Base-by-base conservation (phyloP, 1,139 yeast genomes). In the Taphrina flavorubra region DNA sequence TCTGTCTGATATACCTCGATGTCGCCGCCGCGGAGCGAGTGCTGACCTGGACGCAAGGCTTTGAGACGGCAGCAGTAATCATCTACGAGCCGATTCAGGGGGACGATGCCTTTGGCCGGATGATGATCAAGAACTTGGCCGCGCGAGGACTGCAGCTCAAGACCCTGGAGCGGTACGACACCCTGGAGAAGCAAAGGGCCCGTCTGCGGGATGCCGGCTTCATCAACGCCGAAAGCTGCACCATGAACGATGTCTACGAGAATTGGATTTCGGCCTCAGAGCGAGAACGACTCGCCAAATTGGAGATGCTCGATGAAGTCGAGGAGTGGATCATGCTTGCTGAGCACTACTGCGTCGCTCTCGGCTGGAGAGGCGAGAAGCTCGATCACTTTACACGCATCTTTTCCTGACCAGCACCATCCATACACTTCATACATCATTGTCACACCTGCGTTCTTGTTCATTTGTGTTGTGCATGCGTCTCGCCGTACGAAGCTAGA, bases 251-350 rank as follows among this genome's bases (percentile, higher is more conserved):
- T 70, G 80, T 89, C 11, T 86, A 86, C 46, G 85, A 86, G 18
- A 80, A 82, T 63, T 87, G 92, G 88, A 77, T 88, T 0, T 72
- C 77, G 4, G 72, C 69, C 0, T 76, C 75, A 0, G 96, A 89
- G 62, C 77, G 80, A 62, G 74, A 74, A 18, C 78, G 68, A n/a
- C 25, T 65, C 18, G 14, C 85, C 68, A 76, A 79, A 40, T 80
- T 92, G 63, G 98, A 94, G 76, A 81, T 92, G 73, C 80, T 94
- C 51, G 99, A 94, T 78, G 99, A 94, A 77, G 79, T 91, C 14
- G 99, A 94, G 78, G 99, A 94, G 76, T 82, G 94, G 74, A 81
- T 82, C 72, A 79, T 94, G 55, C 81, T 94, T 70, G 84, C 90
- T 72, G 82, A 84, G 57, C 99, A 94, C 77, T 94, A 94, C 75